Base-by-base conservation (phyloP, 345 rosid genomes). In the Geranium rotundifolium region DNA sequence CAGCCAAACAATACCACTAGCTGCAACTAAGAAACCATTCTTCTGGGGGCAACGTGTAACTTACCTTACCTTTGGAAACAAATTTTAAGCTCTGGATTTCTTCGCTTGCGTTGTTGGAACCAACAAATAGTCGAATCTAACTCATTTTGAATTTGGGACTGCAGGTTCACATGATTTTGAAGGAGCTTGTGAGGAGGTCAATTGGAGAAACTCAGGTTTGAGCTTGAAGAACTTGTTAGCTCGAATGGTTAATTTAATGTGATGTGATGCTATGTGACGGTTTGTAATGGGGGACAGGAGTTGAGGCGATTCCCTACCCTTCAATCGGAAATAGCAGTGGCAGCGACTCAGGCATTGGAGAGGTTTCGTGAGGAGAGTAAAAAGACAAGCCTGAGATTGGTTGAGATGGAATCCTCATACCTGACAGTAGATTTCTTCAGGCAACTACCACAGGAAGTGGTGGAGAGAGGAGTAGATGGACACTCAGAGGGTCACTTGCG, bases 391-490 rank as follows among this genome's bases (percentile, higher is more conserved):
- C 17, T 77, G 61, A 71, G 81, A 67, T 67, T 83, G 78, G 92
- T 86, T 63, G 87, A 86, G 27, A 86, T 86, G 92, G 92, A 86
- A 65, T 86, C 92, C 8, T 78, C 89, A 1, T 84, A 81, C 67
- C 77, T 86, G 55, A 80, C 92, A 4, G 84, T 74, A 16, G 87
- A 84, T 61, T 86, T 81, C 80, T 86, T 86, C 73, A 69, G 87
- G 65, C 80, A 75, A 65, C 84, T 85, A 54, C 84, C 88, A 4
- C 80, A 69, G 69, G 88, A 83, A 52, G 70, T 64, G 20, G 85
- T 80, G 49, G 79, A 67, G 63, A 81, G 75, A 16, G 86, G 81
- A 69, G 46, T 50, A 54, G 89, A 86, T 29, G 70, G 81, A 57
- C 81, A 79, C 58, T 37, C 72, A 0, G 92, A 84, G 61, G 81